Evolutionary conservation across 1,139 yeast genomes (phyloP), one percentile per base, ranked within the genome.

Genomic region (Meyerozyma carpophila): DNA sequence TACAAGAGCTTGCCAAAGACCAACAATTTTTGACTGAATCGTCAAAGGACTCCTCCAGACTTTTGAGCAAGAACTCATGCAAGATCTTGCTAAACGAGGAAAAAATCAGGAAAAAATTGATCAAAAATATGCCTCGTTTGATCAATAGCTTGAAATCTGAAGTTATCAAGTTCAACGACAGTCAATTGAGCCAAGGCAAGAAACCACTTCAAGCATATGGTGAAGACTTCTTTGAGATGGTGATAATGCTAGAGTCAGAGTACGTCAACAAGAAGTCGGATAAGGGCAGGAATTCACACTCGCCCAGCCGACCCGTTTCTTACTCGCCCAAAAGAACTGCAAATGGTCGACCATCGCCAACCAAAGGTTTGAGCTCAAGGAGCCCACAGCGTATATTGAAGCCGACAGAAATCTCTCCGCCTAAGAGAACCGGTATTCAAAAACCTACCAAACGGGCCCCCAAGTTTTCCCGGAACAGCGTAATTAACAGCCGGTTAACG

Each of bases 51-150:
- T 82, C 96, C 0, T 82, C 94, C 0, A 73, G 98, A 48, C 69
- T 91, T 37, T 66, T 86, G 42, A 78, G 86, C 48, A 79, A 87
- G 54, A 83, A 89, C 50, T 85, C 93, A 3, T 91, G 94, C 51
- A 82, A 82, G 48, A 83, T 90, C 25, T 66, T 91, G 44, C 72
- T 87, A 47, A 77, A 84, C 48, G 98, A 93, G 60, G 96, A 90
- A 56, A 83, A 77, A 55, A 71, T 81, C 37, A 70, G 97, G 43
- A 84, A 84, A 53, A 75, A 77, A 44, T 70, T 91, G 5, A 68
- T 79, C 26, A 81, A 81, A 54, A 77, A 77, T 51, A 67, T 88
- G 54, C 98, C 98, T 0, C 69, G 70, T 36, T 68, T 85, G 1
- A 64, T 88, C 8, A 65, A 66, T 2, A 75, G 70, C 2, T 63